Evolutionary conservation across 345 rosid species (phyloP).

Genomic region (Aquilaria yunnanensis): DNA sequence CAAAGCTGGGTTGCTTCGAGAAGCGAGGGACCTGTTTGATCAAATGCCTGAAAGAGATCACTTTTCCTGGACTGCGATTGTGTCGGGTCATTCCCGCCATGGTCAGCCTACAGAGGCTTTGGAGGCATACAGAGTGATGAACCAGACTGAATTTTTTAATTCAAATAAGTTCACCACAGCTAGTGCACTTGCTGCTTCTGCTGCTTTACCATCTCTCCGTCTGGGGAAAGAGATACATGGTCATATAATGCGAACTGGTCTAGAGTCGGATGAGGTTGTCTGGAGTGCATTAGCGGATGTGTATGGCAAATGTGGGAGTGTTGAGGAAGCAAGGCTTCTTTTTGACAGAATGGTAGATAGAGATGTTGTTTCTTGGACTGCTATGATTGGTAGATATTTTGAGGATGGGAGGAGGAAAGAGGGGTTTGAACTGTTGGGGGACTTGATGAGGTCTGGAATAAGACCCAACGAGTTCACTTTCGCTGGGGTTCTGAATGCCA

Average conservation of each 20-base stretch:
- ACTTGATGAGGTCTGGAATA: conserved; percentile 42
- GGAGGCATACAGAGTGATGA: conserved; percentile 46
- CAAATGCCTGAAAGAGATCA: conserved; percentile 77
- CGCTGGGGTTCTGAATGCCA: conserved; percentile 71
- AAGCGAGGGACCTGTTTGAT: conserved; percentile 66
- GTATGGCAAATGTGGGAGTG: conserved; percentile 87
- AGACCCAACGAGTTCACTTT: conserved; percentile 80
- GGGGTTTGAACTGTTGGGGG: conserved; percentile 58
- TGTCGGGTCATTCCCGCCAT: conserved; percentile 60
- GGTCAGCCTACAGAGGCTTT: conserved; percentile 52
- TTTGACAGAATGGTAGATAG: conserved; percentile 55
- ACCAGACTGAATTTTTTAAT: conserved; percentile 20
- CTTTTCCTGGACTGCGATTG: conserved; percentile 89
- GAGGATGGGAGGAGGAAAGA: conserved; percentile 51
- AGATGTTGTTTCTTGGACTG: conserved; percentile 87
- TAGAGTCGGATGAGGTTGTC: conserved; percentile 82
- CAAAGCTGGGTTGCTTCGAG: conserved; percentile 38
- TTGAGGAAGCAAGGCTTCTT: conserved; percentile 61
- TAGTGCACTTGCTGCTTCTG: conserved; percentile 67
- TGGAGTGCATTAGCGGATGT: conserved; percentile 86
- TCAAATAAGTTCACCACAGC: conserved; percentile 60
- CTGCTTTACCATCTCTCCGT: conserved; percentile 44
- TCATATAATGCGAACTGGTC: conserved; percentile 48
- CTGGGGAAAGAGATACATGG: conserved; percentile 81
- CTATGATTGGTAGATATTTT: conserved; percentile 76